These are phyloP conservation scores for Oidiodendron maius DNA, from an alignment of 495 filamentous ascomycete genomes.

Conservation along the genomic window DNA sequence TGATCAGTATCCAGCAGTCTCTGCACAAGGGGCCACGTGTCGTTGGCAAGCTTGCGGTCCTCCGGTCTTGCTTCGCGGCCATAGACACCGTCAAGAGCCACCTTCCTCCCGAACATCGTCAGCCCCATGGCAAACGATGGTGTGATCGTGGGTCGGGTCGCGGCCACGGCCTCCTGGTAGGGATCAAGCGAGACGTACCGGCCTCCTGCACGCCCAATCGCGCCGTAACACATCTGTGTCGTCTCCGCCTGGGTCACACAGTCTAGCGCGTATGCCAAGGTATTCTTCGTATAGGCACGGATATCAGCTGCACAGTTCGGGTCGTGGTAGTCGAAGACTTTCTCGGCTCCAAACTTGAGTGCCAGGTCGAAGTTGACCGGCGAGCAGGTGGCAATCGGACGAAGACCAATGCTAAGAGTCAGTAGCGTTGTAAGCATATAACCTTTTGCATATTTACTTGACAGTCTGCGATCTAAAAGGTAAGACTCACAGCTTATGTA, in stretches of 20 bases:
- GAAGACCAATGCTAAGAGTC: slow-evolving; percentile 6
- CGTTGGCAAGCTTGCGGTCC: background rate
- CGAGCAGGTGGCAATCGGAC: slow-evolving; percentile 49
- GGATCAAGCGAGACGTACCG: slow-evolving; percentile 36
- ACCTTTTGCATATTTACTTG: no score
- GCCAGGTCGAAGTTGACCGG: slow-evolving; percentile 47
- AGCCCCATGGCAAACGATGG: slow-evolving; percentile 26
- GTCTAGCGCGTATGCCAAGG: slow-evolving; percentile 28
- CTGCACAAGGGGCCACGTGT: background rate
- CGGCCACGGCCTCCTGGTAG: slow-evolving; percentile 9
- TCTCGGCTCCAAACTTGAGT: slow-evolving; percentile 43
- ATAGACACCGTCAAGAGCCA: slow-evolving; percentile 24
- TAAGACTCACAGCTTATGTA: background rate
- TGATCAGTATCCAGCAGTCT: slow-evolving; percentile 11
- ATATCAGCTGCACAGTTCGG: slow-evolving; percentile 27
- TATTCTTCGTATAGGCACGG: slow-evolving; percentile 25
- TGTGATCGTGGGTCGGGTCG: slow-evolving; percentile 16
- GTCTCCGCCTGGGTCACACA: slow-evolving; percentile 26
- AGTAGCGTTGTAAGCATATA: background rate
- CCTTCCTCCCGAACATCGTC: slow-evolving; percentile 24
- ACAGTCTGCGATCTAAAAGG: background rate
- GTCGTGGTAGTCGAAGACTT: slow-evolving; percentile 49
- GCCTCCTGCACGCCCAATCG: slow-evolving; percentile 37
- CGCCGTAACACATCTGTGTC: slow-evolving; percentile 32
- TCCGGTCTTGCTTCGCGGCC: slow-evolving; percentile 15